Conservation (phyloP, 306 rosid genomes). For the Arachis hypogaea region DNA sequence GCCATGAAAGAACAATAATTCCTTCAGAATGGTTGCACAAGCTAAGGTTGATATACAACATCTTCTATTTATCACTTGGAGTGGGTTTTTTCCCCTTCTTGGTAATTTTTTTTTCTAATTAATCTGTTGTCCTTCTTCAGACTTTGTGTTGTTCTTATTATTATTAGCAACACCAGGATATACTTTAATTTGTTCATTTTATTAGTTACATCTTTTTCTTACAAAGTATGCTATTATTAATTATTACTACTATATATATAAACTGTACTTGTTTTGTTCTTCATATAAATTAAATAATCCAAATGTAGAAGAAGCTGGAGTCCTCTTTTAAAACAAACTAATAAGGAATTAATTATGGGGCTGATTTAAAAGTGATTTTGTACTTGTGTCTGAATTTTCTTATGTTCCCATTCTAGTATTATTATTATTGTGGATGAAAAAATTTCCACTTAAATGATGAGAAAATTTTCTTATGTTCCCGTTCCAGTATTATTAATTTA, state of each 20-base stretch:
- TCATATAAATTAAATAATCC: background rate
- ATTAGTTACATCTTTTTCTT: slow-evolving; percentile 34
- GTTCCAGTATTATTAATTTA: too few relatives aligned
- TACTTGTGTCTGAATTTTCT: too few relatives aligned
- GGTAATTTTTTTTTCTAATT: background rate
- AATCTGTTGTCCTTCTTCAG: slow-evolving; percentile 22
- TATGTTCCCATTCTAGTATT: too few relatives aligned
- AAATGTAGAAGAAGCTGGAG: background rate
- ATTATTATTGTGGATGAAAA: too few relatives aligned
- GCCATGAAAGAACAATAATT: slow-evolving; percentile 19
- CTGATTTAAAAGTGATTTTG: too few relatives aligned
- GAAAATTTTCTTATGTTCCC: too few relatives aligned
- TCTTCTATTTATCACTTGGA: background rate
- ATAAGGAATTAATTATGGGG: too few relatives aligned
- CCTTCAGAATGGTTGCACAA: slow-evolving; percentile 10
- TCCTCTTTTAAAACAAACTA: background rate
- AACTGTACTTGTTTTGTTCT: background rate
- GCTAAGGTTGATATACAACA: slow-evolving; percentile 13
- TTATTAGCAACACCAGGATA: background rate
- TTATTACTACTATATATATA: background rate
- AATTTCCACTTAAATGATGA: too few relatives aligned
- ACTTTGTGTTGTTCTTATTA: slow-evolving; percentile 12
- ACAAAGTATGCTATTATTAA: background rate
- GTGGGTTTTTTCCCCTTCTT: background rate
- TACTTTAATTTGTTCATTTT: background rate